A percentile compares a stretch with the other conserved stretches of the same genome.
phyloP scores from a whole-genome alignment of 2,329 filamentous ascomycete genomes.

The Paramyrothecium sp. region DNA sequence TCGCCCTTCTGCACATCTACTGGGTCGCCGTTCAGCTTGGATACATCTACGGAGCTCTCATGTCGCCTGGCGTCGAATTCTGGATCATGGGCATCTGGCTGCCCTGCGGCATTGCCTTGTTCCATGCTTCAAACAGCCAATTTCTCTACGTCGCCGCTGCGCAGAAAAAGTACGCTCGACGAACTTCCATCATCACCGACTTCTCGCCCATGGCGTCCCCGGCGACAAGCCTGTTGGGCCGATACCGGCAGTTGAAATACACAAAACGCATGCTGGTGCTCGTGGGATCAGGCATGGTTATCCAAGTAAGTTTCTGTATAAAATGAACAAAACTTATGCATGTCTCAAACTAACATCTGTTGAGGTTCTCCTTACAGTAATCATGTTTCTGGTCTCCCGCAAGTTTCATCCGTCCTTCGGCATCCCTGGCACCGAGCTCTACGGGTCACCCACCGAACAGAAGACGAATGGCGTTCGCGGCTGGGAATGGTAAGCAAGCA shows the following conservation, averaged over 20 bases:
- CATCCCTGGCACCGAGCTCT: conserved; percentile 53
- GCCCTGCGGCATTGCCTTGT: conserved; percentile 63
- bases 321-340: background rate
- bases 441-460: conserved; percentile 28
- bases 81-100: conserved; percentile 66
- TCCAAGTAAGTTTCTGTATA: conserved; percentile 44
- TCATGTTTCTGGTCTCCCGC: conserved; percentile 60
- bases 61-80: conserved; percentile 52
- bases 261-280: conserved; percentile 43
- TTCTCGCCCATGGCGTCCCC: background rate
- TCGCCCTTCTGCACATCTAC: conserved; percentile 38
- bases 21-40: conserved; percentile 37
- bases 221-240: conserved; percentile 19
- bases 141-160: conserved; percentile 56
- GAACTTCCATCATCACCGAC: background rate
- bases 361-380: conserved; percentile 54
- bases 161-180: conserved; percentile 34
- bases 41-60: conserved; percentile 31
- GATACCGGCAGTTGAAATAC: conserved; percentile 35
- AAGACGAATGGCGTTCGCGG: conserved; percentile 45
- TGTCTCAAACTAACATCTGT: background rate
- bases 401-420: conserved; percentile 63
- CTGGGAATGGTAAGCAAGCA: conserved; percentile 58
- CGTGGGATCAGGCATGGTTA: conserved; percentile 52
- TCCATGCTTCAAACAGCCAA: conserved; percentile 61